Evolutionary conservation across 2,329 filamentous ascomycete genomes (phyloP), one percentile per base, ranked within the genome.

Genomic region (Fusarium piperis): DNA sequence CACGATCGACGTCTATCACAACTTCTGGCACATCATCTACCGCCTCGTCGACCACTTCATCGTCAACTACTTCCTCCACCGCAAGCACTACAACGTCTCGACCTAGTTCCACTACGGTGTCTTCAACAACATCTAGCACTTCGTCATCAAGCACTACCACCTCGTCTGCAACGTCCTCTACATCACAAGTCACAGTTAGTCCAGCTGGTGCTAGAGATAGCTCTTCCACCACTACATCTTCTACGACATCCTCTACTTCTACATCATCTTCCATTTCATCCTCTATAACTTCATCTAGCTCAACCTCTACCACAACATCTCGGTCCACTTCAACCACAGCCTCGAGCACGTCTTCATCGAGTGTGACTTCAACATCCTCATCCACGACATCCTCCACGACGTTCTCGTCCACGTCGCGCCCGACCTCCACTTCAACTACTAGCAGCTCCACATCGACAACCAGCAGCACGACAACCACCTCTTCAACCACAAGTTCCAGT

Each of bases 291-390:
- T 35, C 35, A 6, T 39, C 64, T 2, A 60, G 39, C 7, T 20
- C 15, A 2, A 76, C 32, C 72, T 81, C 58, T 73, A 72, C 41
- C 62, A 75, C 65, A 65, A 78, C 58, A 74, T 78, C 2, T 70
- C 79, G 33, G 69, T 71, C 53, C 1, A 13, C 65, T 72, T 79
- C 41, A 71, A 81, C 56, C 1, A 20, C 20, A 70, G 72, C 18
- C 67, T 74, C 64, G 66, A 79, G 60, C 76, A 79, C 12, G 64
- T 52, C 67, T 4, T 30, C 38, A 30, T 41, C 36, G 9, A 51
- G 32, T 3, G 16, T 20, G 16, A 38, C 57, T 11, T 46, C 39
- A 11, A 44, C 56, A 23, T 20, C 38, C 4, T 23, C 39, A n/a
- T 36, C 41, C 15, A 35, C 35, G n/a, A 12, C 30, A 10, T 59